Percentiles rank a stretch among this genome's conserved stretches.
These are phyloP conservation scores for Trichocladium uniseriatum DNA, from an alignment of 495 filamentous ascomycete genomes.

Conservation along the genomic window DNA sequence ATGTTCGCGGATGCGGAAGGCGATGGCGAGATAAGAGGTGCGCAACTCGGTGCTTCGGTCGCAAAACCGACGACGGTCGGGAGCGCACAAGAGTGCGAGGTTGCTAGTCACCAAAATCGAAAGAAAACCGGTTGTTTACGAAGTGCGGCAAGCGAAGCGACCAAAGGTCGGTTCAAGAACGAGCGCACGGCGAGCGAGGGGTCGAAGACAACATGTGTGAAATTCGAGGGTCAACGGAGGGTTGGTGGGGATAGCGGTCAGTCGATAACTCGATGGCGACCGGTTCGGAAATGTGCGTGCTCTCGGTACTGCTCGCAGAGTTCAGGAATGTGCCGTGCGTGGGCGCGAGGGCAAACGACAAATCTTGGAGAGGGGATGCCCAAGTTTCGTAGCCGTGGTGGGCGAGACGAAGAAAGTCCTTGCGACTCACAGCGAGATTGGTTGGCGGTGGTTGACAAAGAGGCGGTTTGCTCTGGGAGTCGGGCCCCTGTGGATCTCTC, in stretches of 20 bases:
- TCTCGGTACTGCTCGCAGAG: background rate
- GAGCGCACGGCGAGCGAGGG: constrained; percentile 10
- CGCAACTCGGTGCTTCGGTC: background rate
- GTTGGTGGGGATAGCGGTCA: constrained; percentile 1
- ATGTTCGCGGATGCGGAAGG: background rate
- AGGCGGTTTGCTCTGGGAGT: constrained; percentile 6
- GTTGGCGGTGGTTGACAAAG: constrained; percentile 4
- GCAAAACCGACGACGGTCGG: background rate
- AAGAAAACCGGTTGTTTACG: background rate
- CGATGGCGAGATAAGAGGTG: background rate
- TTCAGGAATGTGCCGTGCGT: too few relatives aligned
- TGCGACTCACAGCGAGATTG: background rate
- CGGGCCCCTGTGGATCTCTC: constrained; percentile 9
- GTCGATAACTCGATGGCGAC: background rate
- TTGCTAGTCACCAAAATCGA: background rate
- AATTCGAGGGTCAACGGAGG: background rate
- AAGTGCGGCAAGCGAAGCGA: background rate
- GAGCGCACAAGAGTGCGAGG: background rate
- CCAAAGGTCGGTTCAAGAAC: constrained; percentile 14
- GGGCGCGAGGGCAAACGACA: background rate
- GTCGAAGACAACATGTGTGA: constrained; percentile 15
- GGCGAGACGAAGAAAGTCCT: background rate
- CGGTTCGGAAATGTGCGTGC: background rate
- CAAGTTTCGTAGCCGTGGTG: background rate
- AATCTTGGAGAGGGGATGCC: background rate